phyloP scores from a whole-genome alignment of 148 eudicot species.

The Amaranthus cruentus region DNA sequence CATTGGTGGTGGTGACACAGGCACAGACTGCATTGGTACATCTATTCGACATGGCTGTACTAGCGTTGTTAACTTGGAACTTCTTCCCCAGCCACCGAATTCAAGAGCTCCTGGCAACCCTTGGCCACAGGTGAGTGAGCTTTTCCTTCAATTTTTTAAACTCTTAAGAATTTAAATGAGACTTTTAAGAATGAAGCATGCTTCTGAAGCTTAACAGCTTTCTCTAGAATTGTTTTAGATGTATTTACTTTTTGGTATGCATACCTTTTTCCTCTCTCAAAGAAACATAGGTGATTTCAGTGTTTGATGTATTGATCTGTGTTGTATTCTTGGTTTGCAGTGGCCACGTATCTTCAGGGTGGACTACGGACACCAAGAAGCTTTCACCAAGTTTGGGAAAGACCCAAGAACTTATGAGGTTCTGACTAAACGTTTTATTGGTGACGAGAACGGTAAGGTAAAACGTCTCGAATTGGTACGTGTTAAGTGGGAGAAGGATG shows the following conservation, averaged over 20 bases:
- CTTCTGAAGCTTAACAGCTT: background rate
- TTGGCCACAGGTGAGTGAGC: slow-evolving; percentile 90
- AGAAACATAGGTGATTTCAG: background rate
- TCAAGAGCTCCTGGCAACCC: slow-evolving; percentile 94
- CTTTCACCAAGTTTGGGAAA: slow-evolving; percentile 83
- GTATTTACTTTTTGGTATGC: background rate
- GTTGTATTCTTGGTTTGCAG: slow-evolving; percentile 32
- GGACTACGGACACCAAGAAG: slow-evolving; percentile 98
- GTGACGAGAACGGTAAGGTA: slow-evolving; percentile 73
- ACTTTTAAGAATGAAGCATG: background rate
- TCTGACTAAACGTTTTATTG: slow-evolving; percentile 79
- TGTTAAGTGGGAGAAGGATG: slow-evolving; percentile 94
- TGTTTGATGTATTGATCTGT: background rate
- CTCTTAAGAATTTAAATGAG: background rate
- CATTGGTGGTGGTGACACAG: slow-evolving; percentile 99
- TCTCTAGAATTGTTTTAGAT: background rate
- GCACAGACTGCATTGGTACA: slow-evolving; percentile 99
- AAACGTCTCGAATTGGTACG: slow-evolving; percentile 84
- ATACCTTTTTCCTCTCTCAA: background rate
- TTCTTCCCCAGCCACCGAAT: slow-evolving; percentile 88
- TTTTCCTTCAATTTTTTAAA: background rate
- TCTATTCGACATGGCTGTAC: slow-evolving; percentile 95
- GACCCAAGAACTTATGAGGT: slow-evolving; percentile 96
- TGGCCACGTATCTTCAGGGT: slow-evolving; percentile 99
- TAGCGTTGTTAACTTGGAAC: slow-evolving; percentile 73